Conservation (phyloP, 73 alveolate genomes). For the Breviolum minutum region DNA sequence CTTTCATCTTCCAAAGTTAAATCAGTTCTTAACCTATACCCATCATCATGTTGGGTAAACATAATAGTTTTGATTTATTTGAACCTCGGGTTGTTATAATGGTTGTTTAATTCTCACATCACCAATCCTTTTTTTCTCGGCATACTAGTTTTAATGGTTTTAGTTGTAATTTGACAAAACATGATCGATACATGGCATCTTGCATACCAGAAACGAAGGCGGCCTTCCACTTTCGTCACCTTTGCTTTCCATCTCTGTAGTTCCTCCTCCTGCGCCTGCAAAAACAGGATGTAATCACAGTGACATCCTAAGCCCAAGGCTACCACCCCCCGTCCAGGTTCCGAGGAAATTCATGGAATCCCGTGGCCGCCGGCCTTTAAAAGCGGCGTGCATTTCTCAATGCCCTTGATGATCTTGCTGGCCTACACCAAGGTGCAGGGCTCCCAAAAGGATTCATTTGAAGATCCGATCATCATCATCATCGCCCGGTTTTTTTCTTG, state of each 20-base stretch:
- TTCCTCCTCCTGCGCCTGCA: slow-evolving; percentile 42
- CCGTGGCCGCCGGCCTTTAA: slow-evolving; percentile 1
- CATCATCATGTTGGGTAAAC: background rate
- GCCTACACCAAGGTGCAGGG: background rate
- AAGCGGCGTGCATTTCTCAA: slow-evolving; percentile 70
- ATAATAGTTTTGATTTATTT: background rate
- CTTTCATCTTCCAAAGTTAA: background rate
- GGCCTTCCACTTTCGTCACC: slow-evolving; percentile 12
- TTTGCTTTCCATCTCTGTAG: slow-evolving; percentile 17
- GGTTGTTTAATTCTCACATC: background rate
- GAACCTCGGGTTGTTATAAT: background rate
- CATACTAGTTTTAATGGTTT: background rate
- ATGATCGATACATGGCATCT: background rate
- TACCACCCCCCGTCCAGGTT: background rate
- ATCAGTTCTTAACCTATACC: background rate
- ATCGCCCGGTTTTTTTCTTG: background rate
- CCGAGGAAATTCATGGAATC: background rate
- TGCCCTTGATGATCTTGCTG: slow-evolving; percentile 63
- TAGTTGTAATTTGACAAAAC: background rate
- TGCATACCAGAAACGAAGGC: background rate
- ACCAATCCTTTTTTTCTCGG: background rate
- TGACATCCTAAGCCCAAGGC: background rate
- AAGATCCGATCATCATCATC: too few relatives aligned
- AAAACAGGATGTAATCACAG: background rate
- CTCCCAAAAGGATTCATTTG: too few relatives aligned